Conservation (phyloP, 1,284 basidiomycete genomes). For the Apiotrichum mycotoxinovorans region DNA sequence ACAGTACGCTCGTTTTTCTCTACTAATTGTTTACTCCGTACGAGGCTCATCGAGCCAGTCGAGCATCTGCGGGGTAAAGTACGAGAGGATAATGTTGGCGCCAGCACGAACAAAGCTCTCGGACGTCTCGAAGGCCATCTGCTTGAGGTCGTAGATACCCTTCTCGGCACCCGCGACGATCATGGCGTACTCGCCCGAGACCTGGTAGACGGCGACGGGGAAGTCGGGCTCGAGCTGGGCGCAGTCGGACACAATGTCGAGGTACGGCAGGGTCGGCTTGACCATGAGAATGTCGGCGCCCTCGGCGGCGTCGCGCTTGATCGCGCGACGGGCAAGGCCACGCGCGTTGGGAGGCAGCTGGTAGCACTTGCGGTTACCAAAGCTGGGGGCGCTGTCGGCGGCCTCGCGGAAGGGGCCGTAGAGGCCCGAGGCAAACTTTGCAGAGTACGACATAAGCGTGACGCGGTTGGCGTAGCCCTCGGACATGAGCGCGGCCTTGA, state of each 20-base stretch:
- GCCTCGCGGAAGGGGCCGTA: slow-evolving; percentile 99
- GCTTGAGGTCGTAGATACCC: slow-evolving; percentile 84
- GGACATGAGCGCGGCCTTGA: slow-evolving; percentile 81
- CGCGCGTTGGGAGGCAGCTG: slow-evolving; percentile 86
- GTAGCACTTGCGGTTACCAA: slow-evolving; percentile 95
- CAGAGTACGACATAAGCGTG: slow-evolving; percentile 96
- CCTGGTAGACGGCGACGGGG: slow-evolving; percentile 92
- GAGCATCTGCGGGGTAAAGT: slow-evolving; percentile 94
- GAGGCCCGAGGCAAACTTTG: slow-evolving; percentile 94
- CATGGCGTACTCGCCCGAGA: slow-evolving; percentile 97
- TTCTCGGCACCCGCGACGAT: slow-evolving; percentile 87
- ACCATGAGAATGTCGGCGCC: slow-evolving; percentile 99
- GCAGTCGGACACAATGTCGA: slow-evolving; percentile 91
- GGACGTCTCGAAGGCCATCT: slow-evolving; percentile 89
- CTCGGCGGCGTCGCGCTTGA: slow-evolving; percentile 87
- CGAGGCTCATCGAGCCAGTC: slow-evolving; percentile 68
- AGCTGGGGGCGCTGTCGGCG: slow-evolving; percentile 88
- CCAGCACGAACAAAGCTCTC: slow-evolving; percentile 90
- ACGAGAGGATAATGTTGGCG: slow-evolving; percentile 82
- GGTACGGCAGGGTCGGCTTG: slow-evolving; percentile 92
- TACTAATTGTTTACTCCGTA: background rate
- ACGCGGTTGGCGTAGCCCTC: slow-evolving; percentile 78
- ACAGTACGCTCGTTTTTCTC: too few species aligned
- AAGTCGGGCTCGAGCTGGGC: slow-evolving; percentile 75
- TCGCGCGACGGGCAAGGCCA: slow-evolving; percentile 87